Evolutionary conservation across 148 eudicot species (phyloP), one percentile per base, ranked within the genome.

Genomic region (Vaccinium myrtillus): DNA sequence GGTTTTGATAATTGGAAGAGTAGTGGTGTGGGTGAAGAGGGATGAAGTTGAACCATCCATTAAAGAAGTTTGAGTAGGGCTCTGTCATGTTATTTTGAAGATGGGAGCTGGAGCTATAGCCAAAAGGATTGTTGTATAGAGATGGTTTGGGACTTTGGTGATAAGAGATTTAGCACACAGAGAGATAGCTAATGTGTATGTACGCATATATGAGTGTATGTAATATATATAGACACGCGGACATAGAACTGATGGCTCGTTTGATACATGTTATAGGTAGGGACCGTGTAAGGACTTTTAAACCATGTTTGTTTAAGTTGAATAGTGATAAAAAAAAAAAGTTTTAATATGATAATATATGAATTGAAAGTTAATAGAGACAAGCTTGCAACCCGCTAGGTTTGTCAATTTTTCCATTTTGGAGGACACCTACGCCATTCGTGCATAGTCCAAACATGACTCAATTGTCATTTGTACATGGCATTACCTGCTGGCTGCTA

Each of bases 21-120:
- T 39, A 76, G 74, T 23, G 30, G 71, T 69, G 74, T 4, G 49
- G 79, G 30, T 76, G 79, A 76, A 30, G 74, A 82, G 88, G 80
- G 87, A 87, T 88, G 84, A 81, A 75, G 79, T 88, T 88, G 77
- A 87, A 75, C 89, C 86, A 90, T 53, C 79, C 87, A 51, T 78
- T 83, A 87, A 87, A 87, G 90, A 78, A 87, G 81, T 88, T 90
- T 56, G 90, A 88, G 82, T 81, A 87, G 50, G 90, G 92, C 87
- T 90, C 89, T 81, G 61, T 78, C 90, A 90, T 90, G 9, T 49
- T 49, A 49, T 6, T 49, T n/a, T 21, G 18, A 27, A 49, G 80
- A 80, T 67, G 73, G 49, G 59, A 75, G 84, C 71, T 71, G 82
- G 51, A 27, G 16, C 73, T 65, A 23, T 25, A 21, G 32, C 61